Evolutionary conservation across 2,329 filamentous ascomycete genomes (phyloP), one percentile per base, ranked within the genome.

Genomic region (Verticillium tricorpus): DNA sequence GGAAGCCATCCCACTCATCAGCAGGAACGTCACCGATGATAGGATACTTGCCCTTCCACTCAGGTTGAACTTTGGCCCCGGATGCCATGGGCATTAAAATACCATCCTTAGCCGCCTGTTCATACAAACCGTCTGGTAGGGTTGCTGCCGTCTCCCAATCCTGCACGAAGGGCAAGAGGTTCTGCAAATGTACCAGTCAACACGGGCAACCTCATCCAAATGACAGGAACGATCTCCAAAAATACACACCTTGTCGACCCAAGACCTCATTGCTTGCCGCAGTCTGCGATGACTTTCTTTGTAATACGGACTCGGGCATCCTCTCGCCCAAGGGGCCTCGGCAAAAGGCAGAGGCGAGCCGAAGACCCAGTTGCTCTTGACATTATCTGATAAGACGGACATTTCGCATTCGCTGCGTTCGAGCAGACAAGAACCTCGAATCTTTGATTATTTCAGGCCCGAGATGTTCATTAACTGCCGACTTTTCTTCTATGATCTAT

Each of bases 1-100:
- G 74, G 57, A 76, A 76, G 1, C 69, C 73, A 57, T 76, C 73
- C 74, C 74, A 76, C 40, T 76, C 72, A 0, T 62, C 58, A 0
- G 72, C 62, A 2, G 65, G 56, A 19, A 76, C 67, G 17, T 60
- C 62, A 8, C 66, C 68, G 12, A 65, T 64, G 25, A 76, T 74
- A 15, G 63, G 61, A 56, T 63, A 63, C 8, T 31, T 31, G 1
- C 59, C 63, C 2, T 40, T 59, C 63, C 63, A 65, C 1, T 58
- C 57, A 12, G 19, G 7, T 3, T 62, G 61, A 3, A 65, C 56
- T 7, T 22, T 35, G 3, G 59, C 54, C 1, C 63, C 63, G 31
- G 63, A 62, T 2, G 59, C 61, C n/a, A 63, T 57, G 15, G 63
- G 63, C 63, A 65, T 63, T 22, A 65, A 31, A 1, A 65, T n/a